A percentile compares a stretch with the other conserved stretches of the same genome.
phyloP scores from a whole-genome alignment of 768 basidiomycete genomes.

The Sistotremastrum niveocremeum region DNA sequence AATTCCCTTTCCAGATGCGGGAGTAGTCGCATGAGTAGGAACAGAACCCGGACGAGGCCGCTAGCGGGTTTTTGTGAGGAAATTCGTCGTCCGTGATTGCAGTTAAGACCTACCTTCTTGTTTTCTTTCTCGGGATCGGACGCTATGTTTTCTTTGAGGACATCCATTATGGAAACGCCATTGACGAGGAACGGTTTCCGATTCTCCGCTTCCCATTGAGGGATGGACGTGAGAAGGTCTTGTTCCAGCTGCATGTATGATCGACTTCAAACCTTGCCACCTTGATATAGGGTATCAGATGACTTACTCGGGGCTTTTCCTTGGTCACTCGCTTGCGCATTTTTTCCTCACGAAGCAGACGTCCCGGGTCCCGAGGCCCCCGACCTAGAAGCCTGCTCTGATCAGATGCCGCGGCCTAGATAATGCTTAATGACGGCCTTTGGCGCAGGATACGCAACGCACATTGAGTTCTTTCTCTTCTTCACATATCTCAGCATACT shows the following conservation, averaged over 20 bases:
- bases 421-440: not conserved
- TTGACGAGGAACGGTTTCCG: conserved; percentile 71
- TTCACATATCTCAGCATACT: conserved; percentile 83
- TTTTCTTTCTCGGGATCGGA: conserved; percentile 69
- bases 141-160: conserved; percentile 60
- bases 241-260: conserved; percentile 56
- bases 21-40: conserved; percentile 49
- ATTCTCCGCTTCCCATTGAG: conserved; percentile 73
- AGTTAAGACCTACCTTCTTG: conserved; percentile 28
- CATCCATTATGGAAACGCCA: conserved; percentile 66
- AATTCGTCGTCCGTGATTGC: not conserved
- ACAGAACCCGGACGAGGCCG: conserved; percentile 37
- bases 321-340: conserved; percentile 88
- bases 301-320: conserved; percentile 80
- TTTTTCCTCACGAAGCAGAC: conserved; percentile 88
- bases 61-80: not conserved
- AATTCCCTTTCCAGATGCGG: conserved; percentile 9
- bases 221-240: conserved; percentile 66
- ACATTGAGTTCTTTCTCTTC: conserved; percentile 78
- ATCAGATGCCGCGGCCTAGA: conserved; percentile 53
- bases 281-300: not conserved
- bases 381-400: conserved; percentile 71
- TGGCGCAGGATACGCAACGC: conserved; percentile 2
- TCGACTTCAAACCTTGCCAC: not conserved
- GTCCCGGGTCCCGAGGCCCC: conserved; percentile 71